Base-by-base conservation (phyloP, 352 stramenopile genomes). In the Elongisporangium prolatum region DNA sequence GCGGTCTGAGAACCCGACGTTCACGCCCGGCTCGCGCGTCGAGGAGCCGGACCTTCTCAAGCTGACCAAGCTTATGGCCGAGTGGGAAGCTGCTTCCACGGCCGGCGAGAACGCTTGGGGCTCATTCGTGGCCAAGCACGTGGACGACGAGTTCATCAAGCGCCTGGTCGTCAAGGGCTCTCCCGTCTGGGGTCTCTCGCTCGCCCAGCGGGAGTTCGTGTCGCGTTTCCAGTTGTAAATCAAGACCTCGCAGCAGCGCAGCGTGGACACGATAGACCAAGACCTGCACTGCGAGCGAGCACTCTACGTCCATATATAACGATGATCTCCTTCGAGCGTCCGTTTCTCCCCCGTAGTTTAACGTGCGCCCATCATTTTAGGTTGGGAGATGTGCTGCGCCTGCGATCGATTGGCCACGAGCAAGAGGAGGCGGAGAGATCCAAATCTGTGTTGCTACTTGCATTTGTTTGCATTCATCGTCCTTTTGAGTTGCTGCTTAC, bases 161-260 rank as follows among this genome's bases (percentile, higher is more conserved):
- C 79, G 81, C 3, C 59, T 93, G 40, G 68, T 90, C 47, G 75
- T 91, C 58, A 85, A 86, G 24, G 84, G 84, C 37, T 72, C 79
- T 18, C 84, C 84, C 11, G 84, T 81, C 40, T 93, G 84, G 84
- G 81, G 84, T 0, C 77, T 93, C 56, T 89, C 84, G 48, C 69
- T 84, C 52, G 66, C 61, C 49, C 77, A 93, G 71, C 81, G 84
- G 50, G 69, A 88, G 60, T 91, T 93, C 60, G 81, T 91, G 48
- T 64, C 61, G 18, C 56, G 68, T 53, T 70, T 55, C 28, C 54
- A 40, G 48, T 64, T 64, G 57, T 69, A 56, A 52, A 38, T 38
- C 56, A 18, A 51, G 18, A 6, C 34, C 44, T 50, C 1, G 22
- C 48, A n/a, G 52, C 52, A 21, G 50, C 44, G 21, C 28, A 9